Evolutionary conservation across 768 basidiomycete genomes (phyloP).

Genomic region (Termitomyces sp.): DNA sequence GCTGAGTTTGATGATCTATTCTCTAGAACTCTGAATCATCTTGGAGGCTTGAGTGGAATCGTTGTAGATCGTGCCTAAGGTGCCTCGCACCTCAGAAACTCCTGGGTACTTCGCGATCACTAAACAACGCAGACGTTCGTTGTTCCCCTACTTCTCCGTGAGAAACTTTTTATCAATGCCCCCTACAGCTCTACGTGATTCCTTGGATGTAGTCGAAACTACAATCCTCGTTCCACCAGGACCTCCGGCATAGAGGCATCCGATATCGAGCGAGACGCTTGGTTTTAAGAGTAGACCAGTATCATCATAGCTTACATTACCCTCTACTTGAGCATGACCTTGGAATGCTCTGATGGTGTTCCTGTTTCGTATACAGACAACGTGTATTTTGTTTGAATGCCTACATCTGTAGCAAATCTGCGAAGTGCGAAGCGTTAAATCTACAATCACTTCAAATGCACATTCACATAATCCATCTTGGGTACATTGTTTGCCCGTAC

Average conservation of each 20-base stretch:
- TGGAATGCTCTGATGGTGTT: not conserved
- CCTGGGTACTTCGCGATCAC: not conserved
- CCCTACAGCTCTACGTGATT: not conserved
- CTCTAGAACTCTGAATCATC: slow-evolving; percentile 49
- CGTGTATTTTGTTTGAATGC: not conserved
- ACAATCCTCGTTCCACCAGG: not conserved
- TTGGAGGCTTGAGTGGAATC: slow-evolving; percentile 36
- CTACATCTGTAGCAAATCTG: not conserved
- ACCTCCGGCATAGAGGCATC: not conserved
- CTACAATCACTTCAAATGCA: not conserved
- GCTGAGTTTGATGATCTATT: slow-evolving; percentile 64
- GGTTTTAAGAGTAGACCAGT: not conserved
- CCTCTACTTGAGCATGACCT: not conserved
- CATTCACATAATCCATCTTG: not conserved
- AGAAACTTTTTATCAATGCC: not conserved
- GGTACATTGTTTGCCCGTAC: not conserved
- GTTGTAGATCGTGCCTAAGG: not conserved
- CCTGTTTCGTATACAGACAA: not conserved
- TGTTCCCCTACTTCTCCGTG: not conserved
- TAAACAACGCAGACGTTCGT: not conserved
- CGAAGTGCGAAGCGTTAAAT: no score
- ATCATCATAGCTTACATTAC: no score
- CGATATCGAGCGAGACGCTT: not conserved
- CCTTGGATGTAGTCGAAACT: not conserved
- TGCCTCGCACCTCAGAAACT: not conserved